Base-by-base conservation (phyloP, 2,329 filamentous ascomycete species). In the Ophiognomonia clavigignenti-juglandacearum region DNA sequence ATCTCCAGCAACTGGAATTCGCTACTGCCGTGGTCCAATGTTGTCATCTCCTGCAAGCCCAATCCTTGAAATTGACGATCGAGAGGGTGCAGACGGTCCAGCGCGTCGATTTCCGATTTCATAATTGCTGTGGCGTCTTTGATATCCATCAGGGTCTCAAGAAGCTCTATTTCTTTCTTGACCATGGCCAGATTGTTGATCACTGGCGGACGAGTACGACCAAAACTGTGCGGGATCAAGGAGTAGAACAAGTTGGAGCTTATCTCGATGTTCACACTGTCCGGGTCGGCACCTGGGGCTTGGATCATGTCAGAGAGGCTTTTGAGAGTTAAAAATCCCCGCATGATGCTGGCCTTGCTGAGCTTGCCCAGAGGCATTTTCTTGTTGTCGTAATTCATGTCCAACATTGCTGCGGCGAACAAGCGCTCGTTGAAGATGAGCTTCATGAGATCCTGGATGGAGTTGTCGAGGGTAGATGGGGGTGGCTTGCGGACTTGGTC, bases 341-440 rank as follows among this genome's bases (percentile, higher is more conserved):
- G 75, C 23, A 74, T 77, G 54, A 95, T 85, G 18, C 87, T 93
- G 11, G 76, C 68, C 58, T 91, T 89, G 71, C 86, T 88, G 20
- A 95, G 75, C 61, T 93, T 95, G 4, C 89, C 90, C 1, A 95
- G 71, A 0, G 89, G 89, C 34, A 95, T 70, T 63, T 95, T 95
- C 53, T 85, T 73, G 9, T 77, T 73, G 55, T 89, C 83, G 56
- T 89, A 89, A 54, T 86, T 86, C 54, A 88, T 70, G 2, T 77
- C 71, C 1, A 65, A 62, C 82, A 88, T 86, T 29, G 80, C 78
- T 18, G 75, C 74, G 19, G 78, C 71, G 63, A 95, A 89, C 60
- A 84, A 83, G 19, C 82, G 62, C 48, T 80, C 75, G 62, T 95
- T 91, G 73, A 95, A 95, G 51, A 96, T 95, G 54, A 95, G 78